Evolutionary conservation across 257 asterid species (phyloP).

Genomic region (Solanum gandarillasii): DNA sequence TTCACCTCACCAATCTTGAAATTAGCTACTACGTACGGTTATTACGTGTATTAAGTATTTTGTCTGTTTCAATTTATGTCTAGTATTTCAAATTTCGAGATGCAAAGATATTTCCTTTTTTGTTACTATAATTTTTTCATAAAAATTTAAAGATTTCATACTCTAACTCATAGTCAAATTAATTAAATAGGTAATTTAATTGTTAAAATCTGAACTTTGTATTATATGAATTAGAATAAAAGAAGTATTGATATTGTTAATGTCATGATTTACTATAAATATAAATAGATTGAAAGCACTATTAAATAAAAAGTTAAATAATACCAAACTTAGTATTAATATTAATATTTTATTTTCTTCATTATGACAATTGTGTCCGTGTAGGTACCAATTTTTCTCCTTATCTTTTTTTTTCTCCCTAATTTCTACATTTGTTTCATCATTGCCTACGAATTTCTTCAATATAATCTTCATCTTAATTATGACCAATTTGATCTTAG

Average conservation of each 20-base stretch:
- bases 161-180: neutral
- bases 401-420: neutral
- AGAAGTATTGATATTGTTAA: neutral
- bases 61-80: neutral
- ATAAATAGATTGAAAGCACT: neutral
- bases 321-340: neutral
- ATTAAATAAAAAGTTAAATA: too few species aligned
- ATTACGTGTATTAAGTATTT: neutral
- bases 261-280: neutral
- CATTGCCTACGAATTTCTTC: slow-evolving; percentile 3
- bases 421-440: slow-evolving; percentile 3
- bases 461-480: neutral
- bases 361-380: neutral
- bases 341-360: neutral
- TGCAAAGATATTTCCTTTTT: neutral
- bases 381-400: neutral
- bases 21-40: slow-evolving; percentile 1
- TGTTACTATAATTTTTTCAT: neutral
- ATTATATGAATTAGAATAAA: neutral
- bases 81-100: neutral
- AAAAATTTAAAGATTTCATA: neutral
- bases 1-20: slow-evolving; percentile 9
- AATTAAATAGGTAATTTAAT: neutral
- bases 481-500: neutral
- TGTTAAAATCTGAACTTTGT: neutral